These are phyloP conservation scores for Trypanosoma caninum DNA, from an alignment of 208 protist genomes.

Conservation along the genomic window DNA sequence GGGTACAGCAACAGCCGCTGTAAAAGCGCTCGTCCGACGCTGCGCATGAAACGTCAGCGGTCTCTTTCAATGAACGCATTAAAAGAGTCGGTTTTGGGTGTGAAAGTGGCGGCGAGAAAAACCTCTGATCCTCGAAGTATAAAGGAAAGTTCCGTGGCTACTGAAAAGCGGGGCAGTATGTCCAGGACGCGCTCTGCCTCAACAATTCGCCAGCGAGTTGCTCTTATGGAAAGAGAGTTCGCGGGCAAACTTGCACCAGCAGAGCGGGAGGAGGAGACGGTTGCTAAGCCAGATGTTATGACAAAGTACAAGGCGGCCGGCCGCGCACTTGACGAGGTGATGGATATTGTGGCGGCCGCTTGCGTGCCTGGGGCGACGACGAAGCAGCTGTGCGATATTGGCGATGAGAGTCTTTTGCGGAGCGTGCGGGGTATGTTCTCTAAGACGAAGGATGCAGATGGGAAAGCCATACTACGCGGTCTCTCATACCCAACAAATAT, in stretches of 20 bases:
- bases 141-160: no score
- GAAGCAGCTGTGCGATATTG: slow-evolving; percentile 59
- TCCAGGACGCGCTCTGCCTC: slow-evolving; percentile 20
- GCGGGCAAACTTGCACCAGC: slow-evolving; percentile 56
- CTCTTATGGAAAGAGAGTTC: slow-evolving; percentile 50
- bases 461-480: slow-evolving; percentile 74
- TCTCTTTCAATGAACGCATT: slow-evolving; percentile 25
- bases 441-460: slow-evolving; percentile 65
- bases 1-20: slow-evolving; percentile 79
- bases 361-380: slow-evolving; percentile 77
- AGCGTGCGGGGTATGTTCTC: slow-evolving; percentile 57
- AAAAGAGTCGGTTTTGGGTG: slow-evolving; percentile 19
- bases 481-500: slow-evolving; percentile 98
- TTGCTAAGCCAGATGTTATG: slow-evolving; percentile 88
- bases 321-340: slow-evolving; percentile 89
- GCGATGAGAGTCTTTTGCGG: slow-evolving; percentile 48
- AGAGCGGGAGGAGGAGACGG: slow-evolving; percentile 73
- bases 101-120: not conserved
- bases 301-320: slow-evolving; percentile 95
- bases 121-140: not conserved
- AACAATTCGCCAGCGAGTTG: slow-evolving; percentile 52
- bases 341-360: slow-evolving; percentile 67
- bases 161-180: not conserved
- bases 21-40: slow-evolving; percentile 72
- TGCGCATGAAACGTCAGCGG: slow-evolving; percentile 58